phyloP scores from a whole-genome alignment of 306 rosid species.

The Quercus berberidifolia region DNA sequence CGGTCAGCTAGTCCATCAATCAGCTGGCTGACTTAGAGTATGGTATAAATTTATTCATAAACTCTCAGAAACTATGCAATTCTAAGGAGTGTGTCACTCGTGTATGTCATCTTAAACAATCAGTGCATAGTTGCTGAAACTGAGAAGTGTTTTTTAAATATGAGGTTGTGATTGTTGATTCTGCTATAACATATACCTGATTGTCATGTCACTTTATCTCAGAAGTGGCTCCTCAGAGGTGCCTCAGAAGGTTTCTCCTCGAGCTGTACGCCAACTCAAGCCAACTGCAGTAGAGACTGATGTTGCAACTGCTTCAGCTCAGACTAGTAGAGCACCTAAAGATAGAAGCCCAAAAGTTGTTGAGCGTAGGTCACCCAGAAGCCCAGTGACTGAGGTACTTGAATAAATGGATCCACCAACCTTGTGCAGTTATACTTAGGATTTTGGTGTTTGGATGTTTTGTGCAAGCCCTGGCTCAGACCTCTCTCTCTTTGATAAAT shows the following conservation, averaged over 20 bases:
- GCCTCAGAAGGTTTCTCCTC: conserved; percentile 73
- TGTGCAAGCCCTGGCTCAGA: neutral
- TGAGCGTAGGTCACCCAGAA: conserved; percentile 80
- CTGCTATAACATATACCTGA: neutral
- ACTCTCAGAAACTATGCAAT: neutral
- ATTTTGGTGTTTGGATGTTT: neutral
- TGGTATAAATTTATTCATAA: neutral
- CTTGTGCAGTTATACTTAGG: neutral
- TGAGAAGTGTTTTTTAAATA: neutral
- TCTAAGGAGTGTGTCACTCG: neutral
- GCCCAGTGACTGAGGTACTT: conserved; percentile 79
- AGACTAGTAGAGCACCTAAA: conserved; percentile 50
- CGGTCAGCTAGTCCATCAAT: neutral
- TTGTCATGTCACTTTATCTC: conserved; percentile 13
- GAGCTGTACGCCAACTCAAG: conserved; percentile 61
- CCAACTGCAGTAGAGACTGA: conserved; percentile 53
- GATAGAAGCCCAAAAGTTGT: conserved; percentile 80
- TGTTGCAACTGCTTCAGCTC: conserved; percentile 48
- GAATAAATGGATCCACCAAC: neutral
- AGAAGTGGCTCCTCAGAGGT: conserved; percentile 75
- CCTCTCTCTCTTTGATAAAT: neutral
- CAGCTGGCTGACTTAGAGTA: neutral
- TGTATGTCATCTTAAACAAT: neutral
- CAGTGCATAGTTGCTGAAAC: neutral
- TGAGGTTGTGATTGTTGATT: conserved; percentile 5